Percentiles rank a stretch among this genome's conserved stretches.
Evolutionary conservation across 805 yeast species (phyloP).

Genomic region (Kazachstania kunashirensis): DNA sequence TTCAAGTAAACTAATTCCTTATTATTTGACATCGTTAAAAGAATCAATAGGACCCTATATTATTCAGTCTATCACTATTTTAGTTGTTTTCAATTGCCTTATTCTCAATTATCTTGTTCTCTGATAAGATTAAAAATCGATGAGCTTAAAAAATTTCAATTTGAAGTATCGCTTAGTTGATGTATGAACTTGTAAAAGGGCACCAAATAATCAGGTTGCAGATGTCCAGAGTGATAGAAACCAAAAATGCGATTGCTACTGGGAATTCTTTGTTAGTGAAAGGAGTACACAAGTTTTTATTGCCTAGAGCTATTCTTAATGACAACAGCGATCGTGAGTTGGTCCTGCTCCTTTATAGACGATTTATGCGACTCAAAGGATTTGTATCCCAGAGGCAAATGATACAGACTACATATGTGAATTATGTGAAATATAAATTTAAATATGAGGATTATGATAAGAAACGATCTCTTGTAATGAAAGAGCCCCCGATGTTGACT

Average conservation of each 20-base stretch:
- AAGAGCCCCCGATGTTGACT: not conserved
- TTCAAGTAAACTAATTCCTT: conserved; percentile 6
- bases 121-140: too few species aligned
- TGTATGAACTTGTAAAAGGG: too few species aligned
- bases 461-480: conserved; percentile 13
- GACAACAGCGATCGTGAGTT: conserved; percentile 3
- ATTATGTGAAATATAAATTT: conserved; percentile 25
- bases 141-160: too few species aligned
- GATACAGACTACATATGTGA: conserved; percentile 20
- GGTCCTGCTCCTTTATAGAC: conserved; percentile 14
- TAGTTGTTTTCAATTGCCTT: too few species aligned
- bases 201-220: too few species aligned
- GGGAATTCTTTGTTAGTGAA: not conserved
- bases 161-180: too few species aligned
- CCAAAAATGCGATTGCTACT: not conserved
- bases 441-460: conserved; percentile 19
- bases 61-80: too few species aligned
- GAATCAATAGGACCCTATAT: too few species aligned
- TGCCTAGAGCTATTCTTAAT: not conserved
- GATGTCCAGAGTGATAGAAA: not conserved
- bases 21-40: conserved; percentile 1
- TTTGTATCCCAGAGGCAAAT: conserved; percentile 21
- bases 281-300: not conserved
- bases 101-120: too few species aligned
- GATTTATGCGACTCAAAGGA: conserved; percentile 22